These are phyloP conservation scores for Salisapilia sapeloensis DNA, from an alignment of 352 stramenopile genomes.

Conservation along the genomic window DNA sequence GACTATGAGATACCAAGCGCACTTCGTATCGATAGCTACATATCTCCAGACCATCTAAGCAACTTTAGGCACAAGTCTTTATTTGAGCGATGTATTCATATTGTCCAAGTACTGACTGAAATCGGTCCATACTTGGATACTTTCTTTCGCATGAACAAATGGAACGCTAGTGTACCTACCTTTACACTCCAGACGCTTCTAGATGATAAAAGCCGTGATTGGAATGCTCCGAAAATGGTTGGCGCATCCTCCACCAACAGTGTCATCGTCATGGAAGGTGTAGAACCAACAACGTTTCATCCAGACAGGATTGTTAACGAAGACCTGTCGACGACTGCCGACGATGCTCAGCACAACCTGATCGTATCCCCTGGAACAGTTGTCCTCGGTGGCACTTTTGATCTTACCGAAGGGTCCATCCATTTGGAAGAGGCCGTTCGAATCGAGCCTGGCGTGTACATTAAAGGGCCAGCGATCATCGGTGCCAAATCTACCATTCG, in stretches of 20 bases:
- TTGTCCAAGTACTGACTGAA: conserved; percentile 37
- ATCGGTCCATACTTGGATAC: conserved; percentile 34
- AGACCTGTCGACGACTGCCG: conserved; percentile 5
- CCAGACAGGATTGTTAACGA: conserved; percentile 48
- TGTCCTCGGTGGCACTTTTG: conserved; percentile 43
- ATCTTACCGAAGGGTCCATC: conserved; percentile 53
- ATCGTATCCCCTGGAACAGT: conserved; percentile 21
- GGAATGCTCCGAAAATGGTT: too few relatives aligned
- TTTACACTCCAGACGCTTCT: too few relatives aligned
- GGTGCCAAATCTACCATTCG: conserved; percentile 37
- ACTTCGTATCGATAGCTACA: conserved; percentile 29
- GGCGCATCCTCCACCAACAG: conserved; percentile 1
- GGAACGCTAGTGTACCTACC: too few relatives aligned
- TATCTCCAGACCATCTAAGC: conserved; percentile 15
- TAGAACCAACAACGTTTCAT: conserved; percentile 22
- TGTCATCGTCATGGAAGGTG: conserved; percentile 34
- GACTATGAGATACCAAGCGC: conserved; percentile 10
- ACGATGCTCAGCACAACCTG: conserved; percentile 4
- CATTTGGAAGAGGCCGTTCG: conserved; percentile 35
- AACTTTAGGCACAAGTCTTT: conserved; percentile 31
- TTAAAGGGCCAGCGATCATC: conserved; percentile 66
- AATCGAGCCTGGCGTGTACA: conserved; percentile 47
- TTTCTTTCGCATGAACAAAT: conserved; percentile 15
- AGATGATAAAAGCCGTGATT: conserved; percentile 10
- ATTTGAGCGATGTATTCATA: conserved; percentile 34